phyloP scores from a whole-genome alignment of 2,329 filamentous ascomycete genomes.

The Epichloe gansuensis region DNA sequence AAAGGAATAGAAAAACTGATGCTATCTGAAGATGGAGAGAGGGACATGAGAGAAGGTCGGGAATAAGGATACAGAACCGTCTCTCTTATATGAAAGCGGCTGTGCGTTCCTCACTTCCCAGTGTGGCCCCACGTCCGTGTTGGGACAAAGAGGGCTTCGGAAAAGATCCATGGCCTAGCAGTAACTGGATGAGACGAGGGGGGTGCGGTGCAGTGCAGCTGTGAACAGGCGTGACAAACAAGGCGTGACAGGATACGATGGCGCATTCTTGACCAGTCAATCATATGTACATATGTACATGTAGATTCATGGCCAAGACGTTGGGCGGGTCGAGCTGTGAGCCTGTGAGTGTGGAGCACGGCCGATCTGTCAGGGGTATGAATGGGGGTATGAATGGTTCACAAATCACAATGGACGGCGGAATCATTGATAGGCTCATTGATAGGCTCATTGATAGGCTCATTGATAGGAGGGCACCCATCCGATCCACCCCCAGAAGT shows the following conservation, averaged over 20 bases:
- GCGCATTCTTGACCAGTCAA: not conserved
- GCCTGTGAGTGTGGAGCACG: not conserved
- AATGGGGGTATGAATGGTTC: no score
- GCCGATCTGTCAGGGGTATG: not conserved
- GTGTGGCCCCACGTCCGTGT: not conserved
- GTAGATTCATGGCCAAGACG: not conserved
- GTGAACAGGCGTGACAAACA: not conserved
- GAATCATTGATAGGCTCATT: no score
- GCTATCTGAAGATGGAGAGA: conserved; percentile 5
- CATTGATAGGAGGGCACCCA: no score
- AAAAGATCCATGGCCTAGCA: not conserved
- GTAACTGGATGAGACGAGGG: not conserved
- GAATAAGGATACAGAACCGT: not conserved
- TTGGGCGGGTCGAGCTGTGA: no score
- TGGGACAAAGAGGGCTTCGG: not conserved
- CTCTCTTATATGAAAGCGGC: conserved; percentile 7
- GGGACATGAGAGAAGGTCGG: not conserved
- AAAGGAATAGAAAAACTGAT: conserved; percentile 5
- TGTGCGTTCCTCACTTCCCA: not conserved
- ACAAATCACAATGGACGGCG: not conserved
- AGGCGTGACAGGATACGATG: not conserved
- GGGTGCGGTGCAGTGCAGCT: not conserved
- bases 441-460: no score
- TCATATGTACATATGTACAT: not conserved
- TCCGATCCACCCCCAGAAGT: not conserved